Base-by-base conservation (phyloP, 164 flowering plant genomes). In the Brasenia schreberi region DNA sequence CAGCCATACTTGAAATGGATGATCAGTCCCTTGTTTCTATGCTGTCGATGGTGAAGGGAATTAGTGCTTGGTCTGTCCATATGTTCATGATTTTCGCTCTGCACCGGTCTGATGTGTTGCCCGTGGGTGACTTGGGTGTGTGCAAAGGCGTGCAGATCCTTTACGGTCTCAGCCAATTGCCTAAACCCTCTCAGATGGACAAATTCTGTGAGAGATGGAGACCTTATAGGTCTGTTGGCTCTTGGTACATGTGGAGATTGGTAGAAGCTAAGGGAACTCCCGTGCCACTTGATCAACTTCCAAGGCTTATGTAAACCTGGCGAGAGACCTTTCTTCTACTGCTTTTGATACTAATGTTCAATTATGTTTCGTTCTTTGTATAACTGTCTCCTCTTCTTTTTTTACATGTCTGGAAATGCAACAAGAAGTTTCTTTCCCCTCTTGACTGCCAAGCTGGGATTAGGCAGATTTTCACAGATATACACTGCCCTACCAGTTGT, bases 11-110 rank as follows among this genome's bases (percentile, higher is more conserved):
- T 6, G 84, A 75, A n/a, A 85, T 94, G 96, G 99, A 94, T 63
- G 99, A 91, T 65, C 84, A 83, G 61, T 85, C 96, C 5, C 79
- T 94, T 44, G 89, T 89, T 69, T 81, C 97, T 1, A 94, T 94
- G 99, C 84, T 94, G 1, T 88, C 97, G 0, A 94, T 94, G 99
- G 99, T 94, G 16, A 88, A 91, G 72, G 99, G 99, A 12, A 91
- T 94, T 44, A 97, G 99, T 2, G 82, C 93, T 1, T 91, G 99
- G 99, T 89, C 97, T 0, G 97, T 89, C 6, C 99, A 94, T 62
- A 94, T 91, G 99, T 94, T 94, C 74, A 91, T 94, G 99, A 89
- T 94, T 19, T 88, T 89, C 72, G 88, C 96, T 42, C 77, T 94
- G 14, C 96, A 88, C 59, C 82, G 99, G 64, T 97, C 99, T 1